Percentiles rank a stretch among this genome's conserved stretches.
These are phyloP conservation scores for Penicillium sp. DNA, from an alignment of 2,329 filamentous ascomycete species.

Conservation along the genomic window DNA sequence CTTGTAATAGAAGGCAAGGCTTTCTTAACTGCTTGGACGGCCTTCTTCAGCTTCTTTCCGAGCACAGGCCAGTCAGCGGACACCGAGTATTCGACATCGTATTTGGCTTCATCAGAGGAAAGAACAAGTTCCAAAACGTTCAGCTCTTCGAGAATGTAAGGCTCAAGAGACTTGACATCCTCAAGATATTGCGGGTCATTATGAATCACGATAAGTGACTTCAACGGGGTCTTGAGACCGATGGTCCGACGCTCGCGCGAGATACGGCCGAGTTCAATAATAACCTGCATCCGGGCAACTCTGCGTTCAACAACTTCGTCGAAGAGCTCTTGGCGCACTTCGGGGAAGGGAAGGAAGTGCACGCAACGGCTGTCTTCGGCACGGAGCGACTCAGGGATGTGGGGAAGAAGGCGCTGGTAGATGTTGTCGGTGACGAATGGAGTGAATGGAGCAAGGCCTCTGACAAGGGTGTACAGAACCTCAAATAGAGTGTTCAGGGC, in stretches of 20 bases:
- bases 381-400: slow-evolving; percentile 64
- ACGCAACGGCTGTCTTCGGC: slow-evolving; percentile 73
- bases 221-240: slow-evolving; percentile 81
- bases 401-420: slow-evolving; percentile 70
- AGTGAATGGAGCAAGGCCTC: slow-evolving; percentile 84
- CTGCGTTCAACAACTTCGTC: slow-evolving; percentile 76
- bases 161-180: slow-evolving; percentile 73
- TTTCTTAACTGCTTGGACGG: slow-evolving; percentile 83
- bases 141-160: slow-evolving; percentile 84
- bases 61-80: slow-evolving; percentile 86
- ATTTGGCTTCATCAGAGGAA: slow-evolving; percentile 76
- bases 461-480: slow-evolving; percentile 78
- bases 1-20: slow-evolving; percentile 70
- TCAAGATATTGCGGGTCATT: slow-evolving; percentile 72
- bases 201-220: slow-evolving; percentile 81
- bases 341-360: slow-evolving; percentile 84
- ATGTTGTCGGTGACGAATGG: slow-evolving; percentile 94
- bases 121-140: slow-evolving; percentile 80
- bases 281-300: slow-evolving; percentile 84
- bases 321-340: slow-evolving; percentile 79
- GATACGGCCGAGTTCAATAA: slow-evolving; percentile 82
- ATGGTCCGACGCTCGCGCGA: slow-evolving; percentile 77
- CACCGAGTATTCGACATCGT: slow-evolving; percentile 85
- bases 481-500: slow-evolving; percentile 92
- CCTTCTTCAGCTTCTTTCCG: slow-evolving; percentile 95